These are phyloP conservation scores for Scenedesmus sp. DNA, from an alignment of 163 green algal genomes.

Conservation along the genomic window DNA sequence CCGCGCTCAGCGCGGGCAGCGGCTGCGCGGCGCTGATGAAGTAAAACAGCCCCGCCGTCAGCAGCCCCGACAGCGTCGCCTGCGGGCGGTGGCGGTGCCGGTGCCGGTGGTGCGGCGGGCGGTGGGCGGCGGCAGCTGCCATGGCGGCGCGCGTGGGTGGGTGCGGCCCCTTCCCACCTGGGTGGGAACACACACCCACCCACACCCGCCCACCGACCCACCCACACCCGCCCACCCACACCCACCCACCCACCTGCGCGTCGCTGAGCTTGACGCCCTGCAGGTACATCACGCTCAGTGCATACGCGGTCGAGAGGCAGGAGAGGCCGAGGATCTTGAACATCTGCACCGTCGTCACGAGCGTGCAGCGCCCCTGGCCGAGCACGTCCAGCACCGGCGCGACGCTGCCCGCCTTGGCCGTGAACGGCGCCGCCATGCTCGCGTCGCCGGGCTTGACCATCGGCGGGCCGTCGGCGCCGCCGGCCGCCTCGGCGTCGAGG, in stretches of 20 bases:
- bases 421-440: constrained; percentile 93
- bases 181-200: too few species aligned
- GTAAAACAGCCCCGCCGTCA: constrained; percentile 94
- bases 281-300: constrained; percentile 95
- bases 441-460: constrained; percentile 87
- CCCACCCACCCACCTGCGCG: constrained; percentile 67
- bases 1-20: constrained; percentile 73
- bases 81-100: too few species aligned
- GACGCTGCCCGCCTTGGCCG: constrained; percentile 79
- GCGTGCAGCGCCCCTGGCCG: constrained; percentile 78
- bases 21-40: constrained; percentile 95
- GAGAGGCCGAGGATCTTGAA: constrained; percentile 99
- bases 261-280: constrained; percentile 98
- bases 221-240: not conserved
- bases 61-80: constrained; percentile 87
- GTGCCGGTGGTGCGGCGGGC: too few species aligned
- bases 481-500: constrained; percentile 70
- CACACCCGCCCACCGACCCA: too few species aligned
- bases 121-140: too few species aligned
- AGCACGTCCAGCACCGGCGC: constrained; percentile 90
- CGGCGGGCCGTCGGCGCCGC: constrained; percentile 37
- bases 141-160: too few species aligned
- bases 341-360: constrained; percentile 92
- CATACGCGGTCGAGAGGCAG: constrained; percentile 95
- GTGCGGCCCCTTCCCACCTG: too few species aligned